phyloP scores from a whole-genome alignment of 352 stramenopile species.

The Phytophthora pisi region DNA sequence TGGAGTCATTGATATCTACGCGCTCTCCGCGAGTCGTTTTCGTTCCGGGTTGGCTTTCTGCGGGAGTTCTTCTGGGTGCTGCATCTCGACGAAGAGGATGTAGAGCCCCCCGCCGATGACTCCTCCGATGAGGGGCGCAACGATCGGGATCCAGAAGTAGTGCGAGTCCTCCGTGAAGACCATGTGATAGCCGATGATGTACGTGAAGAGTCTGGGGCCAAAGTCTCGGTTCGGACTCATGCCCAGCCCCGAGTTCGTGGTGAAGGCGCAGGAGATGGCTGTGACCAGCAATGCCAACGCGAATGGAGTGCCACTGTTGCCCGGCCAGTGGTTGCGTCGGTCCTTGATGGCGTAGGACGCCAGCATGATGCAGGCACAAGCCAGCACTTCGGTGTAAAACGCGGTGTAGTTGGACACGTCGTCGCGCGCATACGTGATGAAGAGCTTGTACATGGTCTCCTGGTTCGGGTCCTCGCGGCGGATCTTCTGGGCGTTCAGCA shows the following conservation, averaged over 20 bases:
- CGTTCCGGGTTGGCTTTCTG: slow-evolving; percentile 13
- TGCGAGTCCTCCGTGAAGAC: slow-evolving; percentile 50
- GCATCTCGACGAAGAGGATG: slow-evolving; percentile 53
- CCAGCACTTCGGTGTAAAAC: slow-evolving; percentile 41
- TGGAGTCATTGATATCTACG: slow-evolving; percentile 2
- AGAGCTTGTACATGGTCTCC: slow-evolving; percentile 31
- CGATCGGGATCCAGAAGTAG: slow-evolving; percentile 56
- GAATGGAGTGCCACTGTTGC: slow-evolving; percentile 34
- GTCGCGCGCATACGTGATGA: slow-evolving; percentile 32
- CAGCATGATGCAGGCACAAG: slow-evolving; percentile 35
- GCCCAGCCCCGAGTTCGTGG: slow-evolving; percentile 46
- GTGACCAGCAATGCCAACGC: slow-evolving; percentile 40
- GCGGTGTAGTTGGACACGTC: slow-evolving; percentile 32
- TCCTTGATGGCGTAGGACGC: slow-evolving; percentile 38
- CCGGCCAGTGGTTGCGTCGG: slow-evolving; percentile 24
- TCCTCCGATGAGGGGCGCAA: slow-evolving; percentile 45
- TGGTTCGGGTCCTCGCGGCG: slow-evolving; percentile 30
- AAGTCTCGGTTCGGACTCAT: slow-evolving; percentile 63
- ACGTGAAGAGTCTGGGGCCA: slow-evolving; percentile 43
- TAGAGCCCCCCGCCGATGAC: slow-evolving; percentile 42
- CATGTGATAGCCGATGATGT: slow-evolving; percentile 36
- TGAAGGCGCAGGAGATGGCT: slow-evolving; percentile 48
- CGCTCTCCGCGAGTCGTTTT: slow-evolving; percentile 14
- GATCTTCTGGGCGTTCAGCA: slow-evolving; percentile 36
- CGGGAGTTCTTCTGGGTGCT: slow-evolving; percentile 41